These are phyloP conservation scores for Pleurotus djamor DNA, from an alignment of 768 basidiomycete species.

Conservation along the genomic window DNA sequence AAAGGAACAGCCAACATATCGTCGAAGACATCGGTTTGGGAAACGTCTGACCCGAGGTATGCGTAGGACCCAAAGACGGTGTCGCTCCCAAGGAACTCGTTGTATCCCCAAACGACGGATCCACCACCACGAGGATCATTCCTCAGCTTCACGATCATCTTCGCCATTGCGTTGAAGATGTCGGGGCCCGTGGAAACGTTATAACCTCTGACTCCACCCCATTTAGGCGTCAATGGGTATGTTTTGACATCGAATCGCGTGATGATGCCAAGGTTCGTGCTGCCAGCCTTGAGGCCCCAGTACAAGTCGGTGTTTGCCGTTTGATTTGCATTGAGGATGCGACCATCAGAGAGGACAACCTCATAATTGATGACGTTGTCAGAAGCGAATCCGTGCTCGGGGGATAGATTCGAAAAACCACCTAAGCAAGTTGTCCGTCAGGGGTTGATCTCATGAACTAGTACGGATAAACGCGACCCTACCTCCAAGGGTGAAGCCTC, in stretches of 20 bases:
- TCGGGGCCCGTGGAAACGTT: neutral
- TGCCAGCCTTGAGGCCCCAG: constrained; percentile 13
- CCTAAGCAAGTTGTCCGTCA: constrained; percentile 2
- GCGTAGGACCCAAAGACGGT: constrained; percentile 2
- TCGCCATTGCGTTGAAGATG: constrained; percentile 2
- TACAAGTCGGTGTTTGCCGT: constrained; percentile 12
- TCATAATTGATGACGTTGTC: constrained; percentile 11
- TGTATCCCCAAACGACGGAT: constrained; percentile 6
- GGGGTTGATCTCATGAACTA: neutral
- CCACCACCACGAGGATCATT: constrained; percentile 1
- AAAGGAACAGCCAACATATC: constrained; percentile 1
- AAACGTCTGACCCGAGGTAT: neutral
- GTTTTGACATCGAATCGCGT: constrained; percentile 14
- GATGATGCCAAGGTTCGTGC: constrained; percentile 16
- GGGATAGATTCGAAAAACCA: constrained; percentile 13
- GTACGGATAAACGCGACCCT: neutral
- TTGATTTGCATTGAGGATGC: constrained; percentile 5
- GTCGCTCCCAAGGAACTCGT: neutral
- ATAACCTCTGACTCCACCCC: constrained; percentile 14
- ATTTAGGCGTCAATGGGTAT: constrained; percentile 4
- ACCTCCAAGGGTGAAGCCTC: constrained; percentile 13
- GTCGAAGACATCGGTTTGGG: constrained; percentile 1
- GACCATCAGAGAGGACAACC: constrained; percentile 13
- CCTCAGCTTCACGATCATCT: constrained; percentile 1
- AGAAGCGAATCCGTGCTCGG: constrained; percentile 10